Conservation (phyloP, 768 basidiomycete species). For the Lactarius quietus region DNA sequence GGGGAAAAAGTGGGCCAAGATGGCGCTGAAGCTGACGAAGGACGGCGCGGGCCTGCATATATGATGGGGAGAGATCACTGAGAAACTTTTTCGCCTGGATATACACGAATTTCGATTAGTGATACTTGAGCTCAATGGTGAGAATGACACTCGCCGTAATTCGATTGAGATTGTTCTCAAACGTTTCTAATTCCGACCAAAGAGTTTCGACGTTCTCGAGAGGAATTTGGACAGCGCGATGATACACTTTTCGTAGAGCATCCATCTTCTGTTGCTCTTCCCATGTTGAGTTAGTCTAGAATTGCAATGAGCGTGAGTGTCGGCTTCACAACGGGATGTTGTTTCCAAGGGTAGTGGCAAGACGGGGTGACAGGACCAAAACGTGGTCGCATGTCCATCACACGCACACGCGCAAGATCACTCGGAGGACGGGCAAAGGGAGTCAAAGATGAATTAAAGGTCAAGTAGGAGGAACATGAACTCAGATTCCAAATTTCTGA, state of each 20-base stretch:
- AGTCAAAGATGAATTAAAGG: slow-evolving; percentile 23
- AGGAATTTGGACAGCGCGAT: slow-evolving; percentile 91
- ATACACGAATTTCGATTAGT: not conserved
- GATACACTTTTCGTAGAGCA: slow-evolving; percentile 84
- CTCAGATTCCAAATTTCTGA: slow-evolving; percentile 9
- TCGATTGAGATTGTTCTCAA: slow-evolving; percentile 85
- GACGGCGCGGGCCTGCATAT: slow-evolving; percentile 92
- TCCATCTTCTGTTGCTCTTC: slow-evolving; percentile 97
- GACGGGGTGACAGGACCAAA: slow-evolving; percentile 5
- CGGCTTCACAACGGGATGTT: slow-evolving; percentile 12
- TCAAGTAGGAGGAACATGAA: slow-evolving; percentile 25
- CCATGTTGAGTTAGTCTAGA: slow-evolving; percentile 77
- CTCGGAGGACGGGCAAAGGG: slow-evolving; percentile 16
- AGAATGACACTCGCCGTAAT: slow-evolving; percentile 53
- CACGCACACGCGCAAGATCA: slow-evolving; percentile 24
- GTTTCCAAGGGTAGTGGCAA: slow-evolving; percentile 14
- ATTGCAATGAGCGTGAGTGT: slow-evolving; percentile 20
- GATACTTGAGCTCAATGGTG: not conserved
- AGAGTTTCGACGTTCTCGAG: slow-evolving; percentile 88
- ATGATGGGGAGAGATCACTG: slow-evolving; percentile 83
- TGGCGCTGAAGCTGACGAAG: slow-evolving; percentile 78
- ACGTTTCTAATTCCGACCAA: slow-evolving; percentile 92
- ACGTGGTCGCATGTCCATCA: slow-evolving; percentile 20
- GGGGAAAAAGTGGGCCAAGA: slow-evolving; percentile 55
- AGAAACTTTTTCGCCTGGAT: slow-evolving; percentile 90